Percentiles rank a stretch among this genome's conserved stretches.
Evolutionary conservation across 192 early-diverging fungal species (phyloP).

Genomic region (Dimargaris cristalligena): DNA sequence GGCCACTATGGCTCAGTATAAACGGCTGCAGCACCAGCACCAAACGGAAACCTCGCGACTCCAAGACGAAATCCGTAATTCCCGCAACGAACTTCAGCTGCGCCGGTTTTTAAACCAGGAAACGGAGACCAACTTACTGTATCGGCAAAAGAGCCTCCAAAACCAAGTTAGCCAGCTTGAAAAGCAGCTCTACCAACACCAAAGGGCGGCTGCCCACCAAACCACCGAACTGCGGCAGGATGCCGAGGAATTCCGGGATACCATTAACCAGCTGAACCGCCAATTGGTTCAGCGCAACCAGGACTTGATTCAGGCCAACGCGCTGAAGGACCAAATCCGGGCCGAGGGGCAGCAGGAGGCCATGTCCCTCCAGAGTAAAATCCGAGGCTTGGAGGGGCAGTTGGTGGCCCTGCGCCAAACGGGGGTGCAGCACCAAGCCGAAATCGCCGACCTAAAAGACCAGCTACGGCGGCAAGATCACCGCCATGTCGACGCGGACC

Average conservation of each 20-base stretch:
- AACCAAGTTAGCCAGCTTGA: not conserved
- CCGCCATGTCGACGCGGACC: not conserved
- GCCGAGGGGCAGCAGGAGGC: not conserved
- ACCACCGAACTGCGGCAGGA: not conserved
- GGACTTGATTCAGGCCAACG: constrained; percentile 1
- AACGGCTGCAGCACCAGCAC: not conserved
- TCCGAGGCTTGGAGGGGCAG: not conserved
- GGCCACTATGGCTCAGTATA: not conserved
- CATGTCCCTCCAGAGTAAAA: not conserved
- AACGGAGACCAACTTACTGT: constrained; percentile 3
- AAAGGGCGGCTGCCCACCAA: not conserved
- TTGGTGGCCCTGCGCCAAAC: not conserved
- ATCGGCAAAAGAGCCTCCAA: not conserved
- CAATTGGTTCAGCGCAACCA: constrained; percentile 1
- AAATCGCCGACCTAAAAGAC: not conserved
- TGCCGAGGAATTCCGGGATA: too few species aligned
- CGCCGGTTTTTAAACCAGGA: not conserved
- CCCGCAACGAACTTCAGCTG: not conserved
- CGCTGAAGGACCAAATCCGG: not conserved
- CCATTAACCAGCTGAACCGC: not conserved
- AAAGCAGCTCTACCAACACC: not conserved
- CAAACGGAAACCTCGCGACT: not conserved
- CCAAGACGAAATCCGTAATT: not conserved
- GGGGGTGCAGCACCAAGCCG: not conserved
- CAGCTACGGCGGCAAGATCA: not conserved